Evolutionary conservation across 257 asterid genomes (phyloP), one percentile per base, ranked within the genome.

Genomic region (Haberlea rhodopensis): DNA sequence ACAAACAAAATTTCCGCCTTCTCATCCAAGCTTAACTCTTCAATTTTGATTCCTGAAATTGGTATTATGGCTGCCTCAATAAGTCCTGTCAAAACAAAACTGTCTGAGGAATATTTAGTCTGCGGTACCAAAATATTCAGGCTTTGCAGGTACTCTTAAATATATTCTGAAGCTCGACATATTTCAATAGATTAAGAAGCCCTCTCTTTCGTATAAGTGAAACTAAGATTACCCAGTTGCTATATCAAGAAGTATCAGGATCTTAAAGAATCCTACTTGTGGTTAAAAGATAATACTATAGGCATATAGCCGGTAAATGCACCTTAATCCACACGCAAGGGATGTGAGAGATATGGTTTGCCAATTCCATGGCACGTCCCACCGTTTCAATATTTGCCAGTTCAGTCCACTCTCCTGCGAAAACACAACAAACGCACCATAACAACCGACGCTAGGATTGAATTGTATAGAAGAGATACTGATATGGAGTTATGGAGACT

Each of bases 301-400:
- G 27, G 55, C 54, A 59, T n/a, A 45, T 22, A 72, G 73, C 25
- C 11, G 18, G 55, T 53, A 76, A 62, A 72, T 48, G 65, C 80
- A 94, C 99, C 99, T 90, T 60, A 94, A 68, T 81, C 97, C 97
- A 76, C 99, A 94, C 18, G 99, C 99, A 73, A 94, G 84, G 8
- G 97, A 87, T 66, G 90, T 76, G 66, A 94, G 78, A 43, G 99
- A 87, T 73, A 85, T 76, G 3, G 97, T 84, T 61, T 94, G 99
- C 99, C 99, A 94, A 75, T 83, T 87, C 99, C 99, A 94, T 6
- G 99, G 99, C 73, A 94, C 99, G 25, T 87, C 96, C 99, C 99
- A 94, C 34, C 92, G 76, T 67, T 79, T 83, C 79, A 90, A 66
- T 74, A 94, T 79, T 61, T 81, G 85, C 96, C 84, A 86, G 19